Evolutionary conservation across 441 rosid species (phyloP).

Genomic region (Geranium incanum): DNA sequence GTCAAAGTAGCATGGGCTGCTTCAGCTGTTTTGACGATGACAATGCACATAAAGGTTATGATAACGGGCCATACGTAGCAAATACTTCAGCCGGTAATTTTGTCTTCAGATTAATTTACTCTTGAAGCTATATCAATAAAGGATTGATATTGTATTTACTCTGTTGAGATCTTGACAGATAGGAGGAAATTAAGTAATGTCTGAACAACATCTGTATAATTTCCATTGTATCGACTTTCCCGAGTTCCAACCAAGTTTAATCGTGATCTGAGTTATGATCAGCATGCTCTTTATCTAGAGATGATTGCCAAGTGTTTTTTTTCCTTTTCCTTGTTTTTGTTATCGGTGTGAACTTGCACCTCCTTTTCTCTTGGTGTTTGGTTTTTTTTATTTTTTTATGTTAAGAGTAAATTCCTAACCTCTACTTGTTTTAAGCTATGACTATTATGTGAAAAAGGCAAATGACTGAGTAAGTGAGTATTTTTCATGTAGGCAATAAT

Average conservation of each 20-base stretch:
- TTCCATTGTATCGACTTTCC: background rate
- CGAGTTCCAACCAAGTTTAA: background rate
- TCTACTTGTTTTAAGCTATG: background rate
- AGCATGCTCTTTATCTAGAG: background rate
- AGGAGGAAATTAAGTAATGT: background rate
- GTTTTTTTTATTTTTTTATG: background rate
- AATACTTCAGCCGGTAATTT: conserved; percentile 36
- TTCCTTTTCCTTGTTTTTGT: background rate
- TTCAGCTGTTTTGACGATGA: conserved; percentile 49
- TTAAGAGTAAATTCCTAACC: background rate
- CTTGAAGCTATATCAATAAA: background rate
- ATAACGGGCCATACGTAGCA: conserved; percentile 32
- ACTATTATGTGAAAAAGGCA: background rate
- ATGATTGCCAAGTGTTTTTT: background rate
- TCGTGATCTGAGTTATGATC: background rate
- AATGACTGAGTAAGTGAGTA: background rate
- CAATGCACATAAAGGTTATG: conserved; percentile 37
- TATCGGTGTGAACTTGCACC: conserved; percentile 2
- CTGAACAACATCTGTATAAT: background rate
- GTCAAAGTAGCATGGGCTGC: conserved; percentile 42
- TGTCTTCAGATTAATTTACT: background rate
- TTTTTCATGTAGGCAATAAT: conserved; percentile 27
- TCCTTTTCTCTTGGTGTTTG: background rate
- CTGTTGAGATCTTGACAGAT: background rate
- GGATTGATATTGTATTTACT: background rate